Evolutionary conservation across 768 basidiomycete species (phyloP), one percentile per base, ranked within the genome.

Genomic region (Clathrus columnatus): DNA sequence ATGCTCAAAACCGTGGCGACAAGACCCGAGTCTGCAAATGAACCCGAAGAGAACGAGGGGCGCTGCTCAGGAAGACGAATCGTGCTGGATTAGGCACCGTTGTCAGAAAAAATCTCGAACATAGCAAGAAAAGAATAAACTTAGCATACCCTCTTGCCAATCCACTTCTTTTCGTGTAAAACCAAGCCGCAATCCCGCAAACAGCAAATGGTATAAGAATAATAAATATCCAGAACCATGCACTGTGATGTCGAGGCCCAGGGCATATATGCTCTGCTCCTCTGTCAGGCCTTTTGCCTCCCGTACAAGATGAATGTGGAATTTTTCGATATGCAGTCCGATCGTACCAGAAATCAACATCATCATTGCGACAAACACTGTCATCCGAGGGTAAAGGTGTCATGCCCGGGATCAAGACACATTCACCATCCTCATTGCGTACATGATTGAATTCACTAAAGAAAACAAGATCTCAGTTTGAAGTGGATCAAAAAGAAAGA

Each of bases 311-410:
- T 30, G 94, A 95, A 67, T 87, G 87, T 0, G 87, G 87, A 48
- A 97, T 89, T 69, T 90, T 85, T 50, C 93, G 87, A 65, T 95
- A 95, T 4, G 84, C 72, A 0, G 95, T 98, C 24, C 92, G 83
- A 51, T 91, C 92, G 66, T 93, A 97, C 96, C 96, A 99, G 67
- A 76, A 90, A 2, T 85, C 82, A 45, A 83, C 83, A 18, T 74
- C 78, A 51, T 57, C 59, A 0, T 68, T 56, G 5, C 51, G 41
- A 30, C 59, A 56, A 8, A 69, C 68, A 4, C 78, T 74, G 26
- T 78, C 77, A 36, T 93, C 89, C 24, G 73, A 60, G 0, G 78
- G 67, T 10, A 87, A 75, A 0, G 92, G 77, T 3, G 69, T 67
- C 0, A 84, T 85, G 10, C 87, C 91, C 7, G 79, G 70, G 1